Base-by-base conservation (phyloP, 441 rosid genomes). In the Biscutella laevigata region DNA sequence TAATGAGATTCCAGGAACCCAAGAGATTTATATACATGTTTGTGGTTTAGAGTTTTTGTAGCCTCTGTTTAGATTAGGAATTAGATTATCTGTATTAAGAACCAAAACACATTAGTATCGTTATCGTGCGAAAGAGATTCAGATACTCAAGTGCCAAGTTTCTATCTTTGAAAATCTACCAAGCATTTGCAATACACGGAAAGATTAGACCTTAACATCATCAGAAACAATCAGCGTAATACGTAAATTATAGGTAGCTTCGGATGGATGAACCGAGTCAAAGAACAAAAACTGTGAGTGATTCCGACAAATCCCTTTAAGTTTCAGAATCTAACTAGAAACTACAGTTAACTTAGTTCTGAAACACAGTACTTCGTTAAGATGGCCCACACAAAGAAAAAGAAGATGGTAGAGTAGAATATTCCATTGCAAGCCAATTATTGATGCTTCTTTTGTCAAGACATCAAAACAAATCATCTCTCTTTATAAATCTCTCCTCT, bases 251-350 rank as follows among this genome's bases (percentile, higher is more conserved):
- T 82, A 75, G 0, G 71, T 74, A 33, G 83, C 54, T 68, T 80
- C 59, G 0, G 74, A 64, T 7, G 72, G 89, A 69, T 84, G 89
- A 42, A 82, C 52, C 25, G 62, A 33, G 51, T 72, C 89, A 66
- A 75, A 82, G 66, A 84, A 84, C 30, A 78, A 1, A 64, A 39
- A 72, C 47, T 75, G 39, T 1, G 74, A 62, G 25, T 64, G 45
- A 24, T 68, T 61, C 9, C 0, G 12, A 17, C 90, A 82, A 4
- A 33, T 33, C 20, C 20, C 3, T 17, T 17, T 17, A 1, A 17
- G 20, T 17, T 17, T 17, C 20, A 17, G 20, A 17, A 1, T 1
- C 3, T 17, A 17, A 17, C 20, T 17, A 17, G 3, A 17, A 3
- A 17, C 20, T 17, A 17, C 2, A 17, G 20, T 17, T 17, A 17